Evolutionary conservation across 768 basidiomycete species (phyloP).

Genomic region (Auricularia auricula-judae): DNA sequence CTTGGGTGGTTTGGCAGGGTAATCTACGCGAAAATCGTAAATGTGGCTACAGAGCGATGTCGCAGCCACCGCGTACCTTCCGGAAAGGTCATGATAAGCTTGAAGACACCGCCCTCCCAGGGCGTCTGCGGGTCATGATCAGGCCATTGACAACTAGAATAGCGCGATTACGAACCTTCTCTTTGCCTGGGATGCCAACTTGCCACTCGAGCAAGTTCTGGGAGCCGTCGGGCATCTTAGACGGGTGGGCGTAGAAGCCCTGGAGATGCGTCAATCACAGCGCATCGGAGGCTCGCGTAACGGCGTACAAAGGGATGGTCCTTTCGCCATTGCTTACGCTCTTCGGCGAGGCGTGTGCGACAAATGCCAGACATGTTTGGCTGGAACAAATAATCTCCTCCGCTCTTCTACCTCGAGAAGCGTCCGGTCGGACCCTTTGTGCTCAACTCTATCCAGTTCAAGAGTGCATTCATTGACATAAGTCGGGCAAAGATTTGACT

Average conservation of each 20-base stretch:
- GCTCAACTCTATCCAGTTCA: no score
- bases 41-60: slow-evolving; percentile 1
- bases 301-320: slow-evolving; percentile 92
- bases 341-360: slow-evolving; percentile 85
- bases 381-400: not conserved
- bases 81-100: slow-evolving; percentile 88
- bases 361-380: slow-evolving; percentile 73
- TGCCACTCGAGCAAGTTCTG: slow-evolving; percentile 99
- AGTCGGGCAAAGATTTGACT: no score
- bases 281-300: slow-evolving; percentile 1
- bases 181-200: slow-evolving; percentile 94
- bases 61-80: slow-evolving; percentile 51
- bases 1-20: slow-evolving; percentile 91
- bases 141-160: slow-evolving; percentile 6
- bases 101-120: slow-evolving; percentile 96
- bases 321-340: slow-evolving; percentile 97
- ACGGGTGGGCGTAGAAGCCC: slow-evolving; percentile 96
- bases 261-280: slow-evolving; percentile 20
- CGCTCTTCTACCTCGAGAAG: no score
- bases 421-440: not conserved
- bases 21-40: slow-evolving; percentile 41
- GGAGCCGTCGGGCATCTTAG: slow-evolving; percentile 81
- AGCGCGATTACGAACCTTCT: slow-evolving; percentile 44
- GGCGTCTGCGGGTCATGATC: slow-evolving; percentile 50
- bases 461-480: no score